Conservation (phyloP, 225 moss, liverwort and hornwort genomes). For the Physcomitrellopsis africana region DNA sequence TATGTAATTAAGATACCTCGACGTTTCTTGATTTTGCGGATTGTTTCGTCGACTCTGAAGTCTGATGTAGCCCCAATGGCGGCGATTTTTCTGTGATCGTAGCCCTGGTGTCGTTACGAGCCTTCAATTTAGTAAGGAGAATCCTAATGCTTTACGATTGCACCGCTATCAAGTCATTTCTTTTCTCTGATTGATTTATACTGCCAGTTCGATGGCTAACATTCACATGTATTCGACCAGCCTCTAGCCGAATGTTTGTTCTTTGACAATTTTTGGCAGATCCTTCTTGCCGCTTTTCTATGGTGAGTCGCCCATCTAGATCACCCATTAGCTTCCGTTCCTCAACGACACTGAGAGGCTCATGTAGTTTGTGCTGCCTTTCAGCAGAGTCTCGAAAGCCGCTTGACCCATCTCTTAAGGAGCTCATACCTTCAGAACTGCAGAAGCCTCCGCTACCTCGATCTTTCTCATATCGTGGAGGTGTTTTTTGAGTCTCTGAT, state of each 20-base stretch:
- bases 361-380: slow-evolving; percentile 36
- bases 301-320: slow-evolving; percentile 38
- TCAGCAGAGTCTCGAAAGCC: neutral
- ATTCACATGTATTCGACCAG: slow-evolving; percentile 83
- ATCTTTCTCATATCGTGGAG: slow-evolving; percentile 12
- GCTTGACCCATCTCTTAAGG: slow-evolving; percentile 11
- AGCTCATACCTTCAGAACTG: slow-evolving; percentile 8
- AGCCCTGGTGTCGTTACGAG: too few relatives aligned
- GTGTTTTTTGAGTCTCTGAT: slow-evolving; percentile 9
- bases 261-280: slow-evolving; percentile 53
- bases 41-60: too few relatives aligned
- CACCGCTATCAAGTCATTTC: slow-evolving; percentile 56
- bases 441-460: neutral
- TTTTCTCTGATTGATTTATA: slow-evolving; percentile 53
- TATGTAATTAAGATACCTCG: too few relatives aligned
- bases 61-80: too few relatives aligned
- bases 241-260: slow-evolving; percentile 71
- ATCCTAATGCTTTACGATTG: slow-evolving; percentile 36
- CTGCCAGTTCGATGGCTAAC: slow-evolving; percentile 72
- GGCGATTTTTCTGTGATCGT: too few relatives aligned
- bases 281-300: slow-evolving; percentile 55
- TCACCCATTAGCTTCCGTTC: slow-evolving; percentile 10
- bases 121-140: too few relatives aligned
- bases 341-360: neutral
- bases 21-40: too few relatives aligned